Base-by-base conservation (phyloP, 768 basidiomycete species). In the Cystofilobasidium bisporidii region DNA sequence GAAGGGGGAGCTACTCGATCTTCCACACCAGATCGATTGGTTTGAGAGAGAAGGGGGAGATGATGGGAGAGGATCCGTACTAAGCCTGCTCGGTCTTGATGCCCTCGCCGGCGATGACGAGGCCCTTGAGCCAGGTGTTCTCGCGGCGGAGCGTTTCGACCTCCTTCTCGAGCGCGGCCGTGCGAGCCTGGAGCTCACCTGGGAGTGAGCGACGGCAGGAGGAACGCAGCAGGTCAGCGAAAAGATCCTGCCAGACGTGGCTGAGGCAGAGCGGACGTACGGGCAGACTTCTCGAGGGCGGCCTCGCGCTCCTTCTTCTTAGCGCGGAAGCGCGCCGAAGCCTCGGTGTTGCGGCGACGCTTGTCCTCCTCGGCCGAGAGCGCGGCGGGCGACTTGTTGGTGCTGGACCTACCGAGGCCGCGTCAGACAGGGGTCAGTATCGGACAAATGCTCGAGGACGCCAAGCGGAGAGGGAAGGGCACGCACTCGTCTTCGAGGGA, bases 301-400 rank as follows among this genome's bases (percentile, higher is more conserved):
- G 84, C 86, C 79, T 96, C 92, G 18, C 92, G 82, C 78, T 93
- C 90, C 81, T 96, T 96, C 82, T 96, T 96, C 83, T 94, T 96
- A 74, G 91, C 78, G 68, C 91, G 83, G 82, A 96, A 96, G 11
- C 91, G 87, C 38, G 91, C 91, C 63, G 88, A 90, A 0, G 91
- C 91, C 1, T 89, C 89, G 0, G 91, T 96, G 76, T 96, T 96
- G 56, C 91, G 81, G 67, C 91, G 83, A n/a, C 91, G 86, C 75
- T 94, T 94, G 78, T 56, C 53, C 53, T 56, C 94, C 91, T 77
- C 94, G 91, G 0, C 86, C 77, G 8, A 86, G 80, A 10, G 82
- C 82, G 53, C 2, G 84, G 26, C 0, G 78, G 63, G 10, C 3
- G 53, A 56, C 53, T 76, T 76, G 20, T 64, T 28, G 66, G 72